Conservation (phyloP, 768 basidiomycete genomes). For the Mycena galericulata region DNA sequence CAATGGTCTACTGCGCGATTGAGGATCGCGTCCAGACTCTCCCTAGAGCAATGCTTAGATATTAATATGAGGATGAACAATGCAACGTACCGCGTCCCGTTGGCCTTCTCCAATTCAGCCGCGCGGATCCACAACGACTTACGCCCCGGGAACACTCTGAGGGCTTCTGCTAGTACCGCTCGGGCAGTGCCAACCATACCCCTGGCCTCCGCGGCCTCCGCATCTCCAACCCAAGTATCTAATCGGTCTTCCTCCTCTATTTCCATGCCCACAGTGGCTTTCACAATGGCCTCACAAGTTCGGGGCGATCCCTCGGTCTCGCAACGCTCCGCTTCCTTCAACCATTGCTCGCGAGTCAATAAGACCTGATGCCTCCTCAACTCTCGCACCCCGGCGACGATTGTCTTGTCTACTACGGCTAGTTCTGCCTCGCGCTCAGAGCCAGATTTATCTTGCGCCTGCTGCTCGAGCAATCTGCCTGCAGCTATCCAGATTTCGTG, state of each 20-base stretch:
- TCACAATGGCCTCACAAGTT: constrained; percentile 95
- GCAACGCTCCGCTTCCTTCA: constrained; percentile 94
- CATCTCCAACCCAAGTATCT: constrained; percentile 93
- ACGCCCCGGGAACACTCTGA: constrained; percentile 91
- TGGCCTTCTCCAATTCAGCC: constrained; percentile 92
- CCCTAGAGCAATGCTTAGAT: constrained; percentile 51
- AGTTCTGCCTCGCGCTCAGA: constrained; percentile 73
- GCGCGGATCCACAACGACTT: constrained; percentile 90
- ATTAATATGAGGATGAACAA: not conserved
- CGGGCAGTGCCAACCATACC: constrained; percentile 86
- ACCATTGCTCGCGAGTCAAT: constrained; percentile 92
- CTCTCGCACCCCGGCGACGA: constrained; percentile 84
- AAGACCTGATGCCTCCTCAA: constrained; percentile 88
- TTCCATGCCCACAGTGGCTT: constrained; percentile 93
- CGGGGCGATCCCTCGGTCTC: constrained; percentile 86
- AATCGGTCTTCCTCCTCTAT: constrained; percentile 94
- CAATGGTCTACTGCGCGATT: constrained; percentile 88
- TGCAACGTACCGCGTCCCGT: constrained; percentile 76
- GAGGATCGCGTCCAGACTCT: constrained; percentile 86
- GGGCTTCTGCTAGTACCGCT: constrained; percentile 90
- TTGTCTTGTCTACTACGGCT: constrained; percentile 86
- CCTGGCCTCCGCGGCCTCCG: constrained; percentile 80
- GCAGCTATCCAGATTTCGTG: constrained; percentile 99
- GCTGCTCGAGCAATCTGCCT: constrained; percentile 91
- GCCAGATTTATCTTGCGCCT: constrained; percentile 64